Evolutionary conservation across 345 rosid species (phyloP).

Genomic region (Hibiscus mutabilis): DNA sequence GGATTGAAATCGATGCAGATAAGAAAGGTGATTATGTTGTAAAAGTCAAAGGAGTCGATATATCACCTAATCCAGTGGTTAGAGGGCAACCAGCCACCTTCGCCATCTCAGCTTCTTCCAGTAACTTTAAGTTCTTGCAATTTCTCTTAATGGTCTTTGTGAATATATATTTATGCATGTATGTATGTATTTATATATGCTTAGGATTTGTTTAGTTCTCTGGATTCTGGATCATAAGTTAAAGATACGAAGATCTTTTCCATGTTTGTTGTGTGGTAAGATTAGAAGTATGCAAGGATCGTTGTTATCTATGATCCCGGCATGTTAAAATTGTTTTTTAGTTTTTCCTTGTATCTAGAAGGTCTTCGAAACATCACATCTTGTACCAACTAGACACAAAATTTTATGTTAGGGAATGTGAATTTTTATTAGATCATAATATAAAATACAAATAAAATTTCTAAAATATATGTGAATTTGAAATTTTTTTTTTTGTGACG

Average conservation of each 20-base stretch:
- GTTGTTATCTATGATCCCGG: not conserved
- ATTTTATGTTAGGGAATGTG: no score
- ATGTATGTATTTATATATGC: not conserved
- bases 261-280: not conserved
- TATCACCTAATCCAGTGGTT: slow-evolving; percentile 43
- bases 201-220: not conserved
- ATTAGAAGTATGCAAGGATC: no score
- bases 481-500: no score
- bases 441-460: no score
- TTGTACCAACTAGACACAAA: no score
- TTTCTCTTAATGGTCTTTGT: not conserved
- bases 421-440: no score
- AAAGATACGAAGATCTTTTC: not conserved
- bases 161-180: no score
- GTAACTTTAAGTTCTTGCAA: slow-evolving; percentile 19
- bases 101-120: slow-evolving; percentile 38
- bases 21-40: slow-evolving; percentile 32
- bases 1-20: slow-evolving; percentile 24
- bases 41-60: slow-evolving; percentile 37
- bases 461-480: no score
- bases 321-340: not conserved
- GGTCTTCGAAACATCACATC: not conserved
- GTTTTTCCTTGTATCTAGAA: not conserved
- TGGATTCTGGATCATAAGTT: not conserved
- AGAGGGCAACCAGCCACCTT: slow-evolving; percentile 43